These are phyloP conservation scores for Gypsophila paniculata DNA, from an alignment of 179 eudicot genomes.

Conservation along the genomic window DNA sequence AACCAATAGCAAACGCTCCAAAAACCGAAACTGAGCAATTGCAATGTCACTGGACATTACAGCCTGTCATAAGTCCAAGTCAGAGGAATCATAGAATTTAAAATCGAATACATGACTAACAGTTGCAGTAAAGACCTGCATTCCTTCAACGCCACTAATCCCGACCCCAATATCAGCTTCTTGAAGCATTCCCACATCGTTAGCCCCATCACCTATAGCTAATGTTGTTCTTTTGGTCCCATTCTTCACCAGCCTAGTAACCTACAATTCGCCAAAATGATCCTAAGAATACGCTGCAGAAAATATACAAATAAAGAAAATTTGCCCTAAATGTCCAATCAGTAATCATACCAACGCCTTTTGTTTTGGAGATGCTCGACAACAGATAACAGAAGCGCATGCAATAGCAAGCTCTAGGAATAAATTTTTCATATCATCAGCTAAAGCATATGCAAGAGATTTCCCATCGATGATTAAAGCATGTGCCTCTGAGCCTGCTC, in stretches of 20 bases:
- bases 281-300: conserved; percentile 13
- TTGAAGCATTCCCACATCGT: conserved; percentile 97
- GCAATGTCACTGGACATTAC: conserved; percentile 93
- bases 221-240: conserved; percentile 65
- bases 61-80: conserved; percentile 37
- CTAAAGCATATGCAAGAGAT: conserved; percentile 73
- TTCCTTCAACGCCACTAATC: conserved; percentile 90
- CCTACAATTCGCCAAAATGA: conserved; percentile 37
- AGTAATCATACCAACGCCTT: conserved; percentile 58
- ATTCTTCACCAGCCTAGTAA: conserved; percentile 69
- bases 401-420: conserved; percentile 70
- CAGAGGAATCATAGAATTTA: neutral
- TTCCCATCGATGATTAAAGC: conserved; percentile 91
- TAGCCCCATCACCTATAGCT: conserved; percentile 93
- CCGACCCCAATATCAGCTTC: conserved; percentile 93
- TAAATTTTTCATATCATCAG: conserved; percentile 52
- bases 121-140: conserved; percentile 49
- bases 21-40: conserved; percentile 77
- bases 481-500: conserved; percentile 50
- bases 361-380: conserved; percentile 90
- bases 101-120: neutral
- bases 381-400: conserved; percentile 92
- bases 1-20: conserved; percentile 80
- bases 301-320: neutral
- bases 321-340: neutral